A percentile compares a stretch with the other conserved stretches of the same genome.
These are phyloP conservation scores for Microbotryum lychnidis-dioicae DNA, from an alignment of 1,284 basidiomycete genomes.

Conservation along the genomic window DNA sequence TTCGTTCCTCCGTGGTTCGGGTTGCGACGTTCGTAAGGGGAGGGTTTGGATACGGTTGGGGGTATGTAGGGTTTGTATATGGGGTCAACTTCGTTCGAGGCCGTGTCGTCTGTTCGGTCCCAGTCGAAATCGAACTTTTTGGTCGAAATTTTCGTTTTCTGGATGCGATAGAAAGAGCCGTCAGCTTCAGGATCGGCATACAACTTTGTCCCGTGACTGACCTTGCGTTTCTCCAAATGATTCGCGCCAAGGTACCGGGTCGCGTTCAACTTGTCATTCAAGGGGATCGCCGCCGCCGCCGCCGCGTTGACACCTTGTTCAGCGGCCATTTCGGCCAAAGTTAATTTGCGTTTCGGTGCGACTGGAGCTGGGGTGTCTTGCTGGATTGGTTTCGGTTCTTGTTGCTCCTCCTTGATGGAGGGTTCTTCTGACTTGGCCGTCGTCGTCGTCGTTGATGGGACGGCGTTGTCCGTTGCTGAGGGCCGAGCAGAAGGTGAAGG, in stretches of 20 bases:
- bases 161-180: conserved; percentile 39
- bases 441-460: conserved; percentile 32
- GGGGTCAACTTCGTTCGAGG: conserved; percentile 41
- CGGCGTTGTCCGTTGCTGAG: conserved; percentile 53
- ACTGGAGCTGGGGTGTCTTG: conserved; percentile 36
- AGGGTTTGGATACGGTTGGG: neutral
- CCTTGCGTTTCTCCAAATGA: conserved; percentile 51
- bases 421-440: neutral
- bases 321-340: conserved; percentile 27
- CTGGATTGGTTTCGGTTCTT: neutral
- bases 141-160: conserved; percentile 86
- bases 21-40: neutral
- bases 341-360: conserved; percentile 15
- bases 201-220: neutral
- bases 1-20: neutral
- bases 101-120: conserved; percentile 88
- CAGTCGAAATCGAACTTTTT: conserved; percentile 98
- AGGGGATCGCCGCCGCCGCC: conserved; percentile 1
- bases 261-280: conserved; percentile 24
- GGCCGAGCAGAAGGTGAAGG: no score
- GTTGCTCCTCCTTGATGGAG: neutral
- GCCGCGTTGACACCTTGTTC: neutral
- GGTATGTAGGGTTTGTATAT: conserved; percentile 29
- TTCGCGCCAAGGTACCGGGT: conserved; percentile 67
- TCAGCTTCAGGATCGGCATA: neutral